phyloP scores from a whole-genome alignment of 2,329 filamentous ascomycete species.

The Apiospora pterosperma region DNA sequence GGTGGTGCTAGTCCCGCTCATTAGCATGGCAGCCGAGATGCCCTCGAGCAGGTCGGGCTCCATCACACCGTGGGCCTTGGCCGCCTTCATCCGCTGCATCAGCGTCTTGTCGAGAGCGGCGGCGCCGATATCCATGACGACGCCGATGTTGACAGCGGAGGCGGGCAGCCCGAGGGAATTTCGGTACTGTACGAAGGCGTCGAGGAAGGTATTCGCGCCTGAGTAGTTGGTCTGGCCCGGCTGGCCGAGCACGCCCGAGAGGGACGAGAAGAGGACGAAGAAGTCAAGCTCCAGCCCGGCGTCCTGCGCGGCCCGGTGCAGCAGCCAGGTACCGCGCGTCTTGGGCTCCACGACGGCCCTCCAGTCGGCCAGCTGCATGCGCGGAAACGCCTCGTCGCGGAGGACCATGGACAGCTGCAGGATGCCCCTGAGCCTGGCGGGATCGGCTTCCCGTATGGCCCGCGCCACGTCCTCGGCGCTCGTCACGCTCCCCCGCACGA shows the following conservation, averaged over 20 bases:
- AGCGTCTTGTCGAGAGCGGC: too few species aligned
- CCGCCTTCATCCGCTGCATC: too few species aligned
- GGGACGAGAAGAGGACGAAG: not conserved
- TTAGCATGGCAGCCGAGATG: too few species aligned
- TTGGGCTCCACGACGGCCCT: not conserved
- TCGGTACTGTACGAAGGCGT: not conserved
- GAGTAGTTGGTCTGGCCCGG: not conserved
- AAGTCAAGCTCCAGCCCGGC: constrained; percentile 20
- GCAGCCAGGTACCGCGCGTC: not conserved
- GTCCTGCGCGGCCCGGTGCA: not conserved
- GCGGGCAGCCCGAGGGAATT: not conserved
- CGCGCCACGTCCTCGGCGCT: not conserved
- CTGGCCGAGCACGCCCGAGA: not conserved
- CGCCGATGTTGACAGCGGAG: not conserved
- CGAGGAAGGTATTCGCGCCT: not conserved
- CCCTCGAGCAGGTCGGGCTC: too few species aligned
- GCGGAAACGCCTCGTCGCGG: constrained; percentile 37
- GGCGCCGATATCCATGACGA: not conserved
- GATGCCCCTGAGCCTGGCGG: not conserved
- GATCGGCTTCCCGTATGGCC: not conserved
- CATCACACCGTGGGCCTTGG: too few species aligned
- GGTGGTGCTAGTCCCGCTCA: too few species aligned
- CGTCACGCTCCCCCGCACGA: not conserved
- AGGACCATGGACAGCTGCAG: not conserved
- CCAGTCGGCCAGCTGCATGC: constrained; percentile 47